Evolutionary conservation across 495 filamentous ascomycete species (phyloP), one percentile per base, ranked within the genome.

Genomic region (Penicillium canescens): DNA sequence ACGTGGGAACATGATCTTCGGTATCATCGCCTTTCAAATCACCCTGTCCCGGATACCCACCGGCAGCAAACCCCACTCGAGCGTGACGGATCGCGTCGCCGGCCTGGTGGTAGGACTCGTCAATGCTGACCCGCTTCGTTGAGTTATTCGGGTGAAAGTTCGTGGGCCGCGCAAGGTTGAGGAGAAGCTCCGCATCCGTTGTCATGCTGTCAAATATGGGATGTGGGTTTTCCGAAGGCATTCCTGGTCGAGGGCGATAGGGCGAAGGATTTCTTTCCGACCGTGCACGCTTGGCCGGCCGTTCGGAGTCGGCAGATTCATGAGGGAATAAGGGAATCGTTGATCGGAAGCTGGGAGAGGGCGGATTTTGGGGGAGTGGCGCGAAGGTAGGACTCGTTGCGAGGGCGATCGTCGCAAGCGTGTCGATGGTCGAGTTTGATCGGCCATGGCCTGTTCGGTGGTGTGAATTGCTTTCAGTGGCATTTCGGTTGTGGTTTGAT

Each of bases 251-350:
- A 46, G 59, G 52, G 41, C 67, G 69, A 37, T 74, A 70, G 23
- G 82, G 77, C 41, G 82, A 83, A 18, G 71, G 61, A 46, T 81
- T 62, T 55, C 78, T 74, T 54, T 84, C 84, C 24, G 84, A 86
- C 45, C 82, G 77, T 21, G 80, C 73, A 26, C 84, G 78, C 59
- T 87, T 87, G n/a, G 79, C 65, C 6, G 83, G 82, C 21, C 79
- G 75, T 57, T 83, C 82, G 42, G 60, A 49, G 33, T 68, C 59
- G 23, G 51, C 52, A 39, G 60, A 49, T 34, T 72, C 66, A 52
- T 59, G 20, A 13, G 70, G 63, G 12, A 76, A 74, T 23, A 76
- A 51, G 12, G 73, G 62, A 41, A 68, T 56, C 24, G 57, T 37
- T 8, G 66, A 56, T n/a, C 53, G 55, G 46, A 61, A 59, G 37